phyloP scores from a whole-genome alignment of 208 protist species.

The Tritrichomonas foetus region DNA sequence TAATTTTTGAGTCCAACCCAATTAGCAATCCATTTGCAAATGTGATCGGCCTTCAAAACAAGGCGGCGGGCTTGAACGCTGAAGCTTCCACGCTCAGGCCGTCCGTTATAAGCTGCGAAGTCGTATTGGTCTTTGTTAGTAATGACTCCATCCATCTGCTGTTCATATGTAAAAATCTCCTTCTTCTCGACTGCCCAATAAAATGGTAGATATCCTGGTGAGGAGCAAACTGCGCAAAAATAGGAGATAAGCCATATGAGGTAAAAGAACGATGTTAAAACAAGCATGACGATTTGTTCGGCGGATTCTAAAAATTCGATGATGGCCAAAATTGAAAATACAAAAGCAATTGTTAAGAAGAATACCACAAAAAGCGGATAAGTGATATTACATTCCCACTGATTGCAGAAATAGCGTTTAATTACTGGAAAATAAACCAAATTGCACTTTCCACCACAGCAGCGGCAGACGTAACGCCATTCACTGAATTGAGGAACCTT shows the following conservation, averaged over 20 bases:
- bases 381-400: background rate
- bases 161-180: background rate
- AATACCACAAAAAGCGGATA: background rate
- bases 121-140: background rate
- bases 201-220: background rate
- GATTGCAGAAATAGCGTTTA: background rate
- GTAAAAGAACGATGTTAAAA: background rate
- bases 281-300: background rate
- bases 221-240: background rate
- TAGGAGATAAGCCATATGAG: background rate
- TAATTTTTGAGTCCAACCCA: background rate
- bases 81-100: background rate
- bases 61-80: background rate
- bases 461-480: background rate
- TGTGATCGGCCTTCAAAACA: background rate
- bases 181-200: constrained; percentile 3
- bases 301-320: background rate
- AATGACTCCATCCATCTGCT: background rate
- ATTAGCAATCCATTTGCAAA: constrained; percentile 14
- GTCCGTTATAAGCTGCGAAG: background rate
- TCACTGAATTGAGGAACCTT: background rate
- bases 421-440: constrained; percentile 28
- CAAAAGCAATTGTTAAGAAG: background rate
- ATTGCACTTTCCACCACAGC: background rate
- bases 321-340: background rate